phyloP scores from a whole-genome alignment of 2,329 filamentous ascomycete genomes.

The Alternaria brassicicola region DNA sequence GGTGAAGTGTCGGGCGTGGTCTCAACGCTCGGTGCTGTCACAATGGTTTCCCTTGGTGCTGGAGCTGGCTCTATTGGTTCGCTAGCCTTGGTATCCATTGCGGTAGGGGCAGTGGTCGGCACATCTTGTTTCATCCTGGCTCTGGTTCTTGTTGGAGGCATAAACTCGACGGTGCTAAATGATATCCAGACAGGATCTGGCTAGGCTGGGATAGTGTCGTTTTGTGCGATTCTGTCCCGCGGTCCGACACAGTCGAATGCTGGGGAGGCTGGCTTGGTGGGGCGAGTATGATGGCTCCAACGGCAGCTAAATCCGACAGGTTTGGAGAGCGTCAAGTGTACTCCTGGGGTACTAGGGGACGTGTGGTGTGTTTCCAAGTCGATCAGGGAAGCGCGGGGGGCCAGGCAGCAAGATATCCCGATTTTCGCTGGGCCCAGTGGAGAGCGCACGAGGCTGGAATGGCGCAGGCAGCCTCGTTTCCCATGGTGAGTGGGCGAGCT shows the following conservation, averaged over 20 bases:
- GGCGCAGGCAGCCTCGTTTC: slow-evolving; percentile 48
- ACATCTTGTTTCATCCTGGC: slow-evolving; percentile 44
- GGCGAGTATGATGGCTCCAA: slow-evolving; percentile 34
- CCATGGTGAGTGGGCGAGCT: slow-evolving; percentile 45
- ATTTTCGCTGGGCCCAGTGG: slow-evolving; percentile 38
- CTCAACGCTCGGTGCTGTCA: slow-evolving; percentile 35
- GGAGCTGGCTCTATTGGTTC: slow-evolving; percentile 34
- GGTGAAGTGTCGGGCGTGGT: slow-evolving; percentile 41
- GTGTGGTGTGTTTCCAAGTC: slow-evolving; percentile 31
- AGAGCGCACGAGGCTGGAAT: slow-evolving; percentile 47
- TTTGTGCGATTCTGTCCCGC: slow-evolving; percentile 14
- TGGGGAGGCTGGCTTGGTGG: slow-evolving; percentile 36
- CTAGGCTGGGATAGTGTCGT: slow-evolving; percentile 20
- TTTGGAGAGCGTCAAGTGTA: slow-evolving; percentile 22
- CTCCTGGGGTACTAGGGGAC: slow-evolving; percentile 27
- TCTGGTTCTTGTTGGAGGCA: slow-evolving; percentile 45
- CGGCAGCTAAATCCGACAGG: slow-evolving; percentile 37
- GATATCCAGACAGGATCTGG: slow-evolving; percentile 10
- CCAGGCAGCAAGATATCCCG: slow-evolving; percentile 45
- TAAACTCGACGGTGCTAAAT: slow-evolving; percentile 23
- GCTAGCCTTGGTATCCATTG: slow-evolving; percentile 28
- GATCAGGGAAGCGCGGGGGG: slow-evolving; percentile 37
- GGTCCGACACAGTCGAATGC: slow-evolving; percentile 25
- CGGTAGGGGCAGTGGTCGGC: slow-evolving; percentile 29
- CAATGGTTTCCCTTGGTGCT: slow-evolving; percentile 36